phyloP scores from a whole-genome alignment of 148 eudicot species.

The Linanthus parryae region DNA sequence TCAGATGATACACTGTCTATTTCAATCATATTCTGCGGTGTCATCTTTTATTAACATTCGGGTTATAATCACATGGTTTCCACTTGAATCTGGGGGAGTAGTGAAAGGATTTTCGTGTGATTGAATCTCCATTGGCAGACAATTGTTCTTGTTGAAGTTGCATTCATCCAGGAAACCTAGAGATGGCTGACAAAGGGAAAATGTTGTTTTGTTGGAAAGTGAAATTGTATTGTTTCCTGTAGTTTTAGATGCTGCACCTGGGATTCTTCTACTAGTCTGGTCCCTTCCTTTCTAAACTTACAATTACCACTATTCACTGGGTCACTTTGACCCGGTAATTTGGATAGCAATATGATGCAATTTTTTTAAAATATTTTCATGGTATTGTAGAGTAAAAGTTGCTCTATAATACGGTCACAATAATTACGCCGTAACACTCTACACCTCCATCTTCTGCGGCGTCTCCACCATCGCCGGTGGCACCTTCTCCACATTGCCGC shows the following conservation, averaged over 20 bases:
- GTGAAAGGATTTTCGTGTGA: neutral
- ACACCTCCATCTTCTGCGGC: slow-evolving; percentile 8
- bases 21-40: no score
- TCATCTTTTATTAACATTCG: no score
- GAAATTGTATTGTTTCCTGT: neutral
- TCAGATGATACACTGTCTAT: no score
- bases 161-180: neutral
- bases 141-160: slow-evolving; percentile 2
- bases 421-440: neutral
- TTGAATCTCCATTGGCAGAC: slow-evolving; percentile 4
- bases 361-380: no score
- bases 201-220: slow-evolving; percentile 1
- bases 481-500: neutral
- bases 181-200: slow-evolving; percentile 6
- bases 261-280: no score
- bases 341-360: no score
- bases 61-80: neutral
- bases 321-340: no score
- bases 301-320: no score
- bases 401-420: no score
- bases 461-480: neutral
- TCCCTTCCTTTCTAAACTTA: no score
- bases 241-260: slow-evolving; percentile 1
- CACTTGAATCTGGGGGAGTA: neutral
- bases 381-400: no score